Base-by-base conservation (phyloP, 2,329 filamentous ascomycete species). In the Fusarium continuum region DNA sequence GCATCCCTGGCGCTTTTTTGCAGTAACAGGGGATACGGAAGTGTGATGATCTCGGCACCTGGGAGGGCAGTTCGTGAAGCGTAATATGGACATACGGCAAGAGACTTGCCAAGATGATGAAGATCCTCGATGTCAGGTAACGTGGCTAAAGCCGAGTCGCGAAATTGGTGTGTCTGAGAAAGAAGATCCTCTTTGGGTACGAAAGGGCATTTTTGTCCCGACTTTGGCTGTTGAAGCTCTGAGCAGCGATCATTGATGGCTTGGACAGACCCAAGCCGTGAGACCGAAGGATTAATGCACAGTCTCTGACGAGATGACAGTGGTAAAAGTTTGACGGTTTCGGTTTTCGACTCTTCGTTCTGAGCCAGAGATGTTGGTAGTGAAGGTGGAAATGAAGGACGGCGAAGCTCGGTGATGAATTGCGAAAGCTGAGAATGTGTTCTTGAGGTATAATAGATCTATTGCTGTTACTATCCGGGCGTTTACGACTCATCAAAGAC, bases 81-180 rank as follows among this genome's bases (percentile, higher is more conserved):
- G 76, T 99, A 99, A 75, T 99, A 99, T 0, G 95, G 94, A 73
- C 95, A 99, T 6, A 98, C 85, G 0, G 88, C 86, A 26, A 97
- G 81, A 44, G 88, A 85, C 69, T 89, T 91, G 5, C 95, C 95
- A 2, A 98, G 80, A 13, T 82, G 80, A 17, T 89, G 89, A 32
- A 98, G 82, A 69, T 99, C 95, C 74, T 99, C 95, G 51, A 99
- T 98, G 71, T 99, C 95, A 3, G 91, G 90, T 8, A 99, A 85
- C 1, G 86, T 92, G 1, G 95, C 93, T 29, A 98, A 79, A 1
- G 91, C 86, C 65, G 91, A 87, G 72, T 98, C 94, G 16, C 93
- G 88, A 67, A 99, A 98, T 44, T 91, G 86, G 50, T 93, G 86
- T 0, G 92, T 86, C 22, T 91, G 79, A 5, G 83, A 79, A 46